Evolutionary conservation across 2,329 filamentous ascomycete genomes (phyloP), one percentile per base, ranked within the genome.

Genomic region (Talaromyces sp.): DNA sequence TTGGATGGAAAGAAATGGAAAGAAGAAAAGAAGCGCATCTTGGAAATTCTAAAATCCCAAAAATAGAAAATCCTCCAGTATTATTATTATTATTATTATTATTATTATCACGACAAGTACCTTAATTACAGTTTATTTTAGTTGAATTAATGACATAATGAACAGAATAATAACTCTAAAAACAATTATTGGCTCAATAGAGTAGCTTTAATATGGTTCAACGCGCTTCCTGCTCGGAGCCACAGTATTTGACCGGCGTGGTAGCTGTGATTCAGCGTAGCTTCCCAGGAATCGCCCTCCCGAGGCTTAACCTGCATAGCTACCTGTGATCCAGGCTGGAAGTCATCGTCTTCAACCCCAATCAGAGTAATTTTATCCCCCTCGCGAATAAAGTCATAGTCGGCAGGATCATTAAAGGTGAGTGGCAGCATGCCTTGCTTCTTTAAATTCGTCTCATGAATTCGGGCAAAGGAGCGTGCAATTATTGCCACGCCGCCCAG

Each of bases 361-460:
- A 66, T 8, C 33, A 68, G 52, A 1, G 61, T 63, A 27, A 69
- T 67, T n/a, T 62, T 61, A 60, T 68, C 66, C 2, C 65, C 65
- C 6, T 67, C 63, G 10, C 44, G 87, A 79, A 99, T 93, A 87
- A 91, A 96, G 79, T 98, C 94, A 80, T 99, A 99, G 80, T 99
- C 95, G 76, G 89, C 94, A 62, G 94, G 93, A 76, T 98, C 88
- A 62, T 87, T 81, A 82, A 99, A 99, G 72, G 93, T 97, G 68
- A 99, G 86, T 72, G 95, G 95, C 82, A 99, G 90, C 93, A 99
- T 97, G 81, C 95, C 95, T 87, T 99, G 95, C 89, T 99, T 99
- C 91, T 99, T 99, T 84, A 99, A 82, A 87, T 99, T 99, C 84
- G 95, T 99, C 86, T 99, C 95, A 86, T 99, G 95, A 75, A 99